Evolutionary conservation across 352 stramenopile species (phyloP), one percentile per base, ranked within the genome.

Genomic region (Hyaloperonospora arabidopsidis): DNA sequence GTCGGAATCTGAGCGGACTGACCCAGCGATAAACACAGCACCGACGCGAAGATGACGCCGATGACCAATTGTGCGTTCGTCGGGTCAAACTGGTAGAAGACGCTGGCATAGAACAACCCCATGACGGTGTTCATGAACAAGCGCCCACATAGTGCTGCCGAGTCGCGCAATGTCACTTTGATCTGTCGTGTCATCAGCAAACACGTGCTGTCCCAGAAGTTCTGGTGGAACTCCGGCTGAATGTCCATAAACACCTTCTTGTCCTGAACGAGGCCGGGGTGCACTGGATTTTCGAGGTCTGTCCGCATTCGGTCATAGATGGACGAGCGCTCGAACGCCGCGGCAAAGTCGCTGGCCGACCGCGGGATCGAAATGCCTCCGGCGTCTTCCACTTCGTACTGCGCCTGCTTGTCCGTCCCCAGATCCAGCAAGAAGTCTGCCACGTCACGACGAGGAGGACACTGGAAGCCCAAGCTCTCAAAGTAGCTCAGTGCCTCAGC

Each of bases 361-460:
- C 59, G 59, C 40, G 59, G 59, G 44, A n/a, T n/a, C n/a, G n/a
- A n/a, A n/a, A n/a, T n/a, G n/a, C n/a, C n/a, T n/a, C n/a, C n/a
- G n/a, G n/a, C n/a, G 40, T 22, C n/a, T n/a, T n/a, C n/a, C 7
- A 63, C 21, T 40, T 81, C 49, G 45, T 82, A 68, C 34, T 65
- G 45, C n/a, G 50, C 5, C 51, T 82, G 74, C 36, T 78, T 49
- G 10, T 59, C 56, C 1, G 67, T 81, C 0, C 65, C 70, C 6
- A 85, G 44, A 52, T 81, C 72, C 36, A 85, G 39, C 17, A 85
- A 54, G 21, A 72, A 81, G 45, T 85, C 72, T 2, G 74, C 74
- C 5, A 77, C 45, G 28, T 81, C 70, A 18, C 67, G 70, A 25
- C 61, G 39, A 0, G 60, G 56, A 18, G 63, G 75, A 17, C 52